Percentiles rank a stretch among this genome's conserved stretches.
These are phyloP conservation scores for Septoria linicola DNA, from an alignment of 2,329 filamentous ascomycete species.

Conservation along the genomic window DNA sequence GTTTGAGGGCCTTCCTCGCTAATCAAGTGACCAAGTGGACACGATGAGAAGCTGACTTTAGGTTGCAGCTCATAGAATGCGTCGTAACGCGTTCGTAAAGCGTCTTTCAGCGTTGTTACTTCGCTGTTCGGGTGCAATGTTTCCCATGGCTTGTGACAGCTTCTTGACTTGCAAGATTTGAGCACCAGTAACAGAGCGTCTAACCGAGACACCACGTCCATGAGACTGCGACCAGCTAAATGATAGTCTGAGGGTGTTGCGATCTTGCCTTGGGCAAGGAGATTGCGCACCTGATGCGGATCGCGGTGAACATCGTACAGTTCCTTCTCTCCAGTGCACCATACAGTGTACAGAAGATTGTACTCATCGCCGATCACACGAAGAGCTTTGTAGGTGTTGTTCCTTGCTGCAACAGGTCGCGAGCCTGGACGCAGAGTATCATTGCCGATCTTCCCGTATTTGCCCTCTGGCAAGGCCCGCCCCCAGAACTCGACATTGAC, in stretches of 20 bases:
- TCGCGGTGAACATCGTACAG: constrained; percentile 54
- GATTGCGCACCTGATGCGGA: constrained; percentile 29
- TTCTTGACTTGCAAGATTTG: constrained; percentile 36
- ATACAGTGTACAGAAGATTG: constrained; percentile 65
- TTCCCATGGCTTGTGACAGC: constrained; percentile 36
- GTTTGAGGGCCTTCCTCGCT: constrained; percentile 54
- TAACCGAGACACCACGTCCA: constrained; percentile 29
- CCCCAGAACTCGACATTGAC: constrained; percentile 46
- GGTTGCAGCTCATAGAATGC: constrained; percentile 37
- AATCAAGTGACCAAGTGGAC: constrained; percentile 57
- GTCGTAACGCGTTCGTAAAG: constrained; percentile 33
- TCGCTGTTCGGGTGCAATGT: constrained; percentile 34
- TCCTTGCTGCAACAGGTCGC: constrained; percentile 20
- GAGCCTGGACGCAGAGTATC: constrained; percentile 15
- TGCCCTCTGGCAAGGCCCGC: constrained; percentile 31
- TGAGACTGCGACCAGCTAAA: constrained; percentile 24
- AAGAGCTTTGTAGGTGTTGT: constrained; percentile 37
- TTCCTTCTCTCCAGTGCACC: constrained; percentile 67
- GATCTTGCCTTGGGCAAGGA: constrained; percentile 16
- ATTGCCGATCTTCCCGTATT: constrained; percentile 30
- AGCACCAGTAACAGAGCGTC: constrained; percentile 38
- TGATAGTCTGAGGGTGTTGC: constrained; percentile 17
- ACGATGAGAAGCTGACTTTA: constrained; percentile 54
- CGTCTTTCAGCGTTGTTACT: constrained; percentile 31
- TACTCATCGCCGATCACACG: constrained; percentile 43